A percentile compares a stretch with the other conserved stretches of the same genome.
Conservation (phyloP, 495 filamentous ascomycete species). For the Xanthoparmelia taractica region DNA sequence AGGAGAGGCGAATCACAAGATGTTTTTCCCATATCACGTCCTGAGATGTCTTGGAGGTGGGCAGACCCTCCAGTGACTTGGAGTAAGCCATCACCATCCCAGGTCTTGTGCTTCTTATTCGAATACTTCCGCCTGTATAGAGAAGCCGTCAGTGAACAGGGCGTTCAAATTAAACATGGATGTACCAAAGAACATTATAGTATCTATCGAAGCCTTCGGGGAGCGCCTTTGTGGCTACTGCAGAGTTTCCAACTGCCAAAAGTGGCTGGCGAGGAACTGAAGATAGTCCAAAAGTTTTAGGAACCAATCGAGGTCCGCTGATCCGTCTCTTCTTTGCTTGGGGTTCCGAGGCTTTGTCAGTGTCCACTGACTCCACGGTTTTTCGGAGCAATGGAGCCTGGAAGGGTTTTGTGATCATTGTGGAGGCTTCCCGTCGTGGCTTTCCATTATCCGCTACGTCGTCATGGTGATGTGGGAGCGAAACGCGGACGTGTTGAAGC, state of each 20-base stretch:
- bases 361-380: not conserved
- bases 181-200: constrained; percentile 61
- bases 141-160: not conserved
- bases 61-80: constrained; percentile 50
- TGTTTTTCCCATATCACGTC: constrained; percentile 58
- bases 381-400: constrained; percentile 18
- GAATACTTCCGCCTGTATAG: constrained; percentile 60
- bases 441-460: not conserved
- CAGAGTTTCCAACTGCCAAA: constrained; percentile 33
- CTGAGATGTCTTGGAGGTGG: constrained; percentile 55
- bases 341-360: constrained; percentile 6
- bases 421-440: not conserved
- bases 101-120: constrained; percentile 76
- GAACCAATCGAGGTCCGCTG: constrained; percentile 18
- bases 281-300: constrained; percentile 23
- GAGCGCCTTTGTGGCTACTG: constrained; percentile 4
- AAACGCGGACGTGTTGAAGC: not conserved
- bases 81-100: constrained; percentile 77
- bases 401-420: constrained; percentile 21
- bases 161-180: not conserved
- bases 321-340: constrained; percentile 17
- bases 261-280: constrained; percentile 37
- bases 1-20: constrained; percentile 49
- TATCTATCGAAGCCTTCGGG: constrained; percentile 38
- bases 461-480: not conserved